Evolutionary conservation across 257 asterid genomes (phyloP).

Genomic region (Solanum etuberosum): DNA sequence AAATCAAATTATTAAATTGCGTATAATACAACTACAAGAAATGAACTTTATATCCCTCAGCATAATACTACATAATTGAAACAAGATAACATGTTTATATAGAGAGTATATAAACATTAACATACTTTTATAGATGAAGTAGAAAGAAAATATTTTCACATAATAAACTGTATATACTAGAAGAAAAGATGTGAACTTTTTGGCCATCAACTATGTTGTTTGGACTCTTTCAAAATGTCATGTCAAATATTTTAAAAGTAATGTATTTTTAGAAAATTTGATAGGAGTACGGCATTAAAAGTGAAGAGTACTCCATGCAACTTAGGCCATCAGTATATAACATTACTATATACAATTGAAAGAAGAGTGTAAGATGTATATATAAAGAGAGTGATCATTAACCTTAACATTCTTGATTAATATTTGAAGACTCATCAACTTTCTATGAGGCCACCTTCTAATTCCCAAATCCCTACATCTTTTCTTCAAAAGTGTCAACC

Average conservation of each 20-base stretch:
- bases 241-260: too few relatives aligned
- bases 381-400: background rate
- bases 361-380: background rate
- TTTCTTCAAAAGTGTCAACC: conserved; percentile 73
- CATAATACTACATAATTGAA: background rate
- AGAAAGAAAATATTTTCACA: background rate
- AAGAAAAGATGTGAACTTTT: too few relatives aligned
- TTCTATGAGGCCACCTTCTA: conserved; percentile 81
- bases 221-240: too few relatives aligned
- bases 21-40: background rate
- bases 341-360: background rate
- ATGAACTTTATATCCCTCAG: background rate
- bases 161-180: too few relatives aligned
- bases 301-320: background rate
- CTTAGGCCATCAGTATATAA: background rate
- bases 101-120: background rate
- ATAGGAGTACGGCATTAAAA: too few relatives aligned
- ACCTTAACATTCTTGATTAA: conserved; percentile 80
- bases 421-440: conserved; percentile 81
- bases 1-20: background rate
- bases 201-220: too few relatives aligned
- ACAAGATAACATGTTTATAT: background rate
- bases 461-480: conserved; percentile 83
- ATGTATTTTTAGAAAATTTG: too few relatives aligned
- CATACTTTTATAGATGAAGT: background rate